These are phyloP conservation scores for Gaertneriomyces semiglobifer DNA, from an alignment of 192 early-diverging fungal species.

Conservation along the genomic window DNA sequence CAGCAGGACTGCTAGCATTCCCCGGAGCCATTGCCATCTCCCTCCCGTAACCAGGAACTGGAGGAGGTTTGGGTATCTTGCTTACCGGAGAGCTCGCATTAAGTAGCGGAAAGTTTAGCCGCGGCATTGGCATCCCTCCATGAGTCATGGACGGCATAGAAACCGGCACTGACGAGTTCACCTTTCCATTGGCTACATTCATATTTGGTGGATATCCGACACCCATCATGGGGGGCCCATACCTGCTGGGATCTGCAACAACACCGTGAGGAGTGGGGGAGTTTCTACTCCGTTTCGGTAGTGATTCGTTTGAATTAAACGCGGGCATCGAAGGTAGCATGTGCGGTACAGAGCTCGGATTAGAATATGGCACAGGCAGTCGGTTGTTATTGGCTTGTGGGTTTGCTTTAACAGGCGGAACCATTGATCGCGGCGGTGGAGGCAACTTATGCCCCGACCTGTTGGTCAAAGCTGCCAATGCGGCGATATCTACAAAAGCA, in stretches of 20 bases:
- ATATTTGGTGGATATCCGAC: neutral
- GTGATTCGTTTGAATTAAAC: too few species aligned
- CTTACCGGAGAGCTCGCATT: slow-evolving; percentile 30
- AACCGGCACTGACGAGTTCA: neutral
- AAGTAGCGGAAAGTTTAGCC: slow-evolving; percentile 16
- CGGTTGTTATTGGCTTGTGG: too few species aligned
- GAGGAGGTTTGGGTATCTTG: slow-evolving; percentile 26
- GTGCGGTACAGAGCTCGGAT: too few species aligned
- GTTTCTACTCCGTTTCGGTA: neutral
- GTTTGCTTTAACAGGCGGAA: neutral
- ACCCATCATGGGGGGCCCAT: neutral
- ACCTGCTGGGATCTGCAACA: neutral
- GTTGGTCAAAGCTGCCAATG: neutral
- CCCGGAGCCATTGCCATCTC: neutral
- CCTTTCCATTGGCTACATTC: neutral
- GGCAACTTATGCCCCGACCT: neutral
- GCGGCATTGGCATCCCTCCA: neutral
- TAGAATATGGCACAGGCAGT: too few species aligned
- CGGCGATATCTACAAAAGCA: neutral
- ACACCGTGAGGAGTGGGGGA: neutral
- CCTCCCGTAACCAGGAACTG: slow-evolving; percentile 5
- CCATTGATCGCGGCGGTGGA: neutral
- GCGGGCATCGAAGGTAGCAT: too few species aligned
- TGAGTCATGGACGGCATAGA: neutral
- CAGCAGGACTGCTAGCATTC: neutral